Evolutionary conservation across 2,329 filamentous ascomycete genomes (phyloP).

Genomic region (Pseudopithomyces maydicus): DNA sequence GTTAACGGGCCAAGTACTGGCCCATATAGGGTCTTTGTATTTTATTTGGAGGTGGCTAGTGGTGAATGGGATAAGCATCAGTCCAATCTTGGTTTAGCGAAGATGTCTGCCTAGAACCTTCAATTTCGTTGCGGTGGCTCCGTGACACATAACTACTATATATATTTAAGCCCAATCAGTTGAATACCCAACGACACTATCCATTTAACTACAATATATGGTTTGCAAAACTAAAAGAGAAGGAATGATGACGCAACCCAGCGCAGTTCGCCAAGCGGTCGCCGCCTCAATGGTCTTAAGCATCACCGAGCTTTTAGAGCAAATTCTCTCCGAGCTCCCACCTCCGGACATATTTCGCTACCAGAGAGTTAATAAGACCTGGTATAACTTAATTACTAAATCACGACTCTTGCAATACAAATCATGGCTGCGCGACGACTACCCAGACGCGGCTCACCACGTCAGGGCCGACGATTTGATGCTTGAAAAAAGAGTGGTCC

Average conservation of each 20-base stretch:
- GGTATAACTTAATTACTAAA: not conserved
- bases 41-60: too few species aligned
- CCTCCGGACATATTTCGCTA: slow-evolving; percentile 4
- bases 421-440: not conserved
- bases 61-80: too few species aligned
- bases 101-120: too few species aligned
- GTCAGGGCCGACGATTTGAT: not conserved
- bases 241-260: too few species aligned
- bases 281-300: not conserved
- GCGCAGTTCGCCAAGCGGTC: not conserved
- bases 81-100: not conserved
- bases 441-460: not conserved
- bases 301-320: slow-evolving; percentile 2
- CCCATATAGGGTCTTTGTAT: too few species aligned
- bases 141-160: too few species aligned
- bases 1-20: too few species aligned
- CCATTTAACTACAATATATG: too few species aligned
- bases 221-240: too few species aligned
- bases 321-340: slow-evolving; percentile 5
- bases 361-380: not conserved
- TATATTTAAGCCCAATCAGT: too few species aligned
- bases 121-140: too few species aligned
- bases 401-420: slow-evolving; percentile 1
- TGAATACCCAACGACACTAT: too few species aligned
- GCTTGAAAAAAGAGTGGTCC: not conserved